Percentiles rank a stretch among this genome's conserved stretches.
Conservation (phyloP, 495 filamentous ascomycete species). For the Daldinia caldariorum region DNA sequence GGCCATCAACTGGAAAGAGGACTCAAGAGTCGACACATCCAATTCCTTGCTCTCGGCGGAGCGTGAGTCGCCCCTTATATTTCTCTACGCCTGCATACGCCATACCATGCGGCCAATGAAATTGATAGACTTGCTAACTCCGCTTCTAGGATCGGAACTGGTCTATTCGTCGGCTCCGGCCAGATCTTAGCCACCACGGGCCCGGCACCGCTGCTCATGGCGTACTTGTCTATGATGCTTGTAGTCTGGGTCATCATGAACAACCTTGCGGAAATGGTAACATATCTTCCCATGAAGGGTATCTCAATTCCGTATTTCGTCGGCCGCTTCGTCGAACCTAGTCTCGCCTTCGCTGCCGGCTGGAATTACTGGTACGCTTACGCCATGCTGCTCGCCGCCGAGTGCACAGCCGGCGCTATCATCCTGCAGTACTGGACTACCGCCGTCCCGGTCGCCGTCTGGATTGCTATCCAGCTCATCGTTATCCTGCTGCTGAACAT, state of each 20-base stretch:
- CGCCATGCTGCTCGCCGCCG: conserved; percentile 60
- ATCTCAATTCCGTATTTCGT: conserved; percentile 71
- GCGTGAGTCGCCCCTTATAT: conserved; percentile 46
- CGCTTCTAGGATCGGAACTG: conserved; percentile 69
- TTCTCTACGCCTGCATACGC: not conserved
- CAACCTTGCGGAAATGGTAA: conserved; percentile 61
- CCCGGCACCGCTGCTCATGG: conserved; percentile 62
- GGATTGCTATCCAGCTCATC: conserved; percentile 65
- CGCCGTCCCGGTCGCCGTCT: conserved; percentile 63
- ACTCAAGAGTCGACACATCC: conserved; percentile 73
- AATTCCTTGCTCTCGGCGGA: conserved; percentile 77
- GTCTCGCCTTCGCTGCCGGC: conserved; percentile 81
- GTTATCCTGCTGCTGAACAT: conserved; percentile 58
- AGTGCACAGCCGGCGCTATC: conserved; percentile 60
- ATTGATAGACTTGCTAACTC: conserved; percentile 14
- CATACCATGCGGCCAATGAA: not conserved
- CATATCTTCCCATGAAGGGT: conserved; percentile 70
- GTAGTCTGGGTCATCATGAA: conserved; percentile 60
- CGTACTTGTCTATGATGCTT: conserved; percentile 55
- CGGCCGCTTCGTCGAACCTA: conserved; percentile 75
- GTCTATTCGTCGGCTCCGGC: conserved; percentile 64
- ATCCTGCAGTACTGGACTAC: conserved; percentile 67
- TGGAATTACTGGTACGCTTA: conserved; percentile 74
- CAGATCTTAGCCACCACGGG: conserved; percentile 58
- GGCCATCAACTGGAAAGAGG: conserved; percentile 66